These are phyloP conservation scores for Flaveria ramosissima DNA, from an alignment of 129 eudicot species.

Conservation along the genomic window DNA sequence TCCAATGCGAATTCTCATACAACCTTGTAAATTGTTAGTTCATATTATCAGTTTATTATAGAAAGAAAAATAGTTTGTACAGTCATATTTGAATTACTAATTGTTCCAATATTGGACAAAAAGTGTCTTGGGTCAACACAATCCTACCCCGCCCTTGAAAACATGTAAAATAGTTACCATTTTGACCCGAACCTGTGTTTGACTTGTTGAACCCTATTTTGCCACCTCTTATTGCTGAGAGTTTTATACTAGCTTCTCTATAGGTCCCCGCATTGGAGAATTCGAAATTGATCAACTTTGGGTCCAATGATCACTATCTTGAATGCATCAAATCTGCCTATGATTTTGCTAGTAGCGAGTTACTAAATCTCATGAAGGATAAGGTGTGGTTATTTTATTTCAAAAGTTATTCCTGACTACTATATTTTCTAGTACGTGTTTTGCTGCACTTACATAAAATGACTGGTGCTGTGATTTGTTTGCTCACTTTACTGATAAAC, in stretches of 20 bases:
- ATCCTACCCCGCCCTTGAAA: not conserved
- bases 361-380: conserved; percentile 85
- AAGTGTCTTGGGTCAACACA: not conserved
- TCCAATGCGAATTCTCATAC: not conserved
- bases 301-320: conserved; percentile 88
- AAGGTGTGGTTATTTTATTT: conserved; percentile 57
- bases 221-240: not conserved
- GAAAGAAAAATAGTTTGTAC: not conserved
- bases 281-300: conserved; percentile 77
- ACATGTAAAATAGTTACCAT: not conserved
- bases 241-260: conserved; percentile 23
- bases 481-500: conserved; percentile 12
- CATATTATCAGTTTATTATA: not conserved
- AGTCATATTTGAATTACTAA: conserved; percentile 1
- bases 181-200: conserved; percentile 2
- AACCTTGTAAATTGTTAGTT: not conserved
- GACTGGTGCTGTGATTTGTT: conserved; percentile 14
- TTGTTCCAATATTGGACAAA: conserved; percentile 5
- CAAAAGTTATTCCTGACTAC: conserved; percentile 7
- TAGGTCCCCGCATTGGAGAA: conserved; percentile 88
- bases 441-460: not conserved
- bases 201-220: not conserved
- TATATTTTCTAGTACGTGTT: not conserved
- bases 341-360: conserved; percentile 95
- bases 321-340: conserved; percentile 92